Conservation (phyloP, 163 green algal species). For the Coccomyxa subellipsoidea region DNA sequence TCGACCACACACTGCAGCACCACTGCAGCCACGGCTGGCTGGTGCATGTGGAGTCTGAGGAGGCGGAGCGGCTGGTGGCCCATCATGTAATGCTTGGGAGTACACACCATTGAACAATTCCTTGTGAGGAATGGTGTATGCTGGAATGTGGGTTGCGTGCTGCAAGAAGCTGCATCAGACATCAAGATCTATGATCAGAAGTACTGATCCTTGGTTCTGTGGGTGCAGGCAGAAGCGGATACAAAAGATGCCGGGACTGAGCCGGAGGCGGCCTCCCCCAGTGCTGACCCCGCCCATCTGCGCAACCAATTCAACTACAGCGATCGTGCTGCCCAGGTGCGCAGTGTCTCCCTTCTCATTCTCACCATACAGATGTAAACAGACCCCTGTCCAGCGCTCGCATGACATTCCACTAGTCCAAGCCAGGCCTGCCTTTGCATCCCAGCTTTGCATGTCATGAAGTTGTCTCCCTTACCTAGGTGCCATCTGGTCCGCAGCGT, state of each 20-base stretch:
- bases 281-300: conserved; percentile 53
- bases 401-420: too few species aligned
- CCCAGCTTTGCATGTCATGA: too few species aligned
- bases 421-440: too few species aligned
- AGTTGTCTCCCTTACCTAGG: too few species aligned
- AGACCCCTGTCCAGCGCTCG: too few species aligned
- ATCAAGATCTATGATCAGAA: background rate
- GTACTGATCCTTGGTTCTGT: background rate
- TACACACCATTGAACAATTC: background rate
- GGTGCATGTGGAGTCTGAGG: conserved; percentile 67
- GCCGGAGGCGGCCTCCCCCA: conserved; percentile 40
- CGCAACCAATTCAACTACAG: conserved; percentile 94
- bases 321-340: conserved; percentile 57
- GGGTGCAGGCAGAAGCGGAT: background rate
- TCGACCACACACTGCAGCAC: conserved; percentile 80
- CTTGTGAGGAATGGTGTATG: background rate
- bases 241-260: conserved; percentile 16
- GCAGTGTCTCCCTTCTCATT: background rate
- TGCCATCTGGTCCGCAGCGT: too few species aligned
- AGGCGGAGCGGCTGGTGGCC: conserved; percentile 73
- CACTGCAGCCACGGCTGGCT: conserved; percentile 79
- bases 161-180: too few species aligned
- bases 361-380: background rate
- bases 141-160: too few species aligned
- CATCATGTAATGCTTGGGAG: conserved; percentile 7